Conservation (phyloP, 345 rosid genomes). For the Hibiscus mutabilis region DNA sequence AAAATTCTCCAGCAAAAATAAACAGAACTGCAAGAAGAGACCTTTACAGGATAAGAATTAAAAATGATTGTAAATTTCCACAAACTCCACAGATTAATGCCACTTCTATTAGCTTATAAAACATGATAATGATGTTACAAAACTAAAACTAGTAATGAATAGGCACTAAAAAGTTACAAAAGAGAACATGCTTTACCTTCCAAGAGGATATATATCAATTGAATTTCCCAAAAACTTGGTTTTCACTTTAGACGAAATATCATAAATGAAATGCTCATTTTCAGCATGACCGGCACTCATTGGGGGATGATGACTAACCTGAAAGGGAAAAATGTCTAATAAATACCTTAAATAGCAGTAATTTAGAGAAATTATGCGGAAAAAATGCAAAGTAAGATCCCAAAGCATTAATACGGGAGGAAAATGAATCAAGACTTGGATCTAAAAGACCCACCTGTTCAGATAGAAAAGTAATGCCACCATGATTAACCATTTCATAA, state of each 20-base stretch:
- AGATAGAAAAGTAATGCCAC: slow-evolving; percentile 63
- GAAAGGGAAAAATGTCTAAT: slow-evolving; percentile 10
- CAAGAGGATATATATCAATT: slow-evolving; percentile 62
- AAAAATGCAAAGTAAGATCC: not conserved
- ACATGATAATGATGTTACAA: not conserved
- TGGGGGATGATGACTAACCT: slow-evolving; percentile 97
- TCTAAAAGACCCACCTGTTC: slow-evolving; percentile 55
- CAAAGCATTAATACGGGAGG: not conserved
- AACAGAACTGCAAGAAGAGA: not conserved
- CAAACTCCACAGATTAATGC: not conserved
- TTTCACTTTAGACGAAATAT: slow-evolving; percentile 77
- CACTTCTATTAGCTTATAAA: not conserved
- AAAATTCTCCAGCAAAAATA: not conserved
- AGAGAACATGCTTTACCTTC: slow-evolving; percentile 35
- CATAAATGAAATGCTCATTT: slow-evolving; percentile 77
- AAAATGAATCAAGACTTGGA: not conserved
- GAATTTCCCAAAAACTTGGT: slow-evolving; percentile 80
- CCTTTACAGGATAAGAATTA: not conserved
- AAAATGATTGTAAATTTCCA: not conserved
- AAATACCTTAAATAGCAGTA: not conserved
- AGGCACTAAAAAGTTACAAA: not conserved
- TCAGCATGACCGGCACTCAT: slow-evolving; percentile 94
- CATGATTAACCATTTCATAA: slow-evolving; percentile 75
- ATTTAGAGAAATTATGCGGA: not conserved
- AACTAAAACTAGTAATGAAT: not conserved